phyloP scores from a whole-genome alignment of 805 yeast genomes.

The Saturnispora hagleri region DNA sequence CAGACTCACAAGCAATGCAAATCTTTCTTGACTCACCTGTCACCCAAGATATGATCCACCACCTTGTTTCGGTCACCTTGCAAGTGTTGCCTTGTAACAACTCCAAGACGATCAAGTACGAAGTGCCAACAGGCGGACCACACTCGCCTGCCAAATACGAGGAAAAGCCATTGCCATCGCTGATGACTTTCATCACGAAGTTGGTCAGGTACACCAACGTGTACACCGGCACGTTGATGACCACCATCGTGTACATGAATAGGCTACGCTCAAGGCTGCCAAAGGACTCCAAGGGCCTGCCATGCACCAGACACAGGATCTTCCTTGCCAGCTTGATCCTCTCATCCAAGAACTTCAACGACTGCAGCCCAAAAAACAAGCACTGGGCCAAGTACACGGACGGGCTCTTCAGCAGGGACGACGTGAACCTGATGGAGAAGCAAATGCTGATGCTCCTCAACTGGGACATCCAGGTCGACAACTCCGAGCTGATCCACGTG shows the following conservation, averaged over 20 bases:
- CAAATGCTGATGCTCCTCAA: constrained; percentile 58
- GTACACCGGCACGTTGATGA: constrained; percentile 70
- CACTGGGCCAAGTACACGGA: constrained; percentile 79
- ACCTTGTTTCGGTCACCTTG: constrained; percentile 54
- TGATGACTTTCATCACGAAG: constrained; percentile 64
- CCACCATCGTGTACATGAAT: constrained; percentile 61
- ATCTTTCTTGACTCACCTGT: constrained; percentile 57
- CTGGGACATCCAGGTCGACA: constrained; percentile 54
- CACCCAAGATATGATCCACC: constrained; percentile 66
- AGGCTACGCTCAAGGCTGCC: constrained; percentile 55
- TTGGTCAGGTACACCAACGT: constrained; percentile 69
- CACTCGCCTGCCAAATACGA: constrained; percentile 25
- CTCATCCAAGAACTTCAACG: constrained; percentile 68
- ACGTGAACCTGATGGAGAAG: constrained; percentile 73
- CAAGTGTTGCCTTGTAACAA: constrained; percentile 58
- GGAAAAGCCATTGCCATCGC: constrained; percentile 48
- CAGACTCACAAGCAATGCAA: constrained; percentile 47
- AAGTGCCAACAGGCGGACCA: constrained; percentile 23
- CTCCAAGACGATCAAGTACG: constrained; percentile 28
- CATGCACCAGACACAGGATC: constrained; percentile 73
- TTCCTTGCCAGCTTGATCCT: constrained; percentile 66
- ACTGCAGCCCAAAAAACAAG: constrained; percentile 64
- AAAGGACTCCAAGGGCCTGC: constrained; percentile 62
- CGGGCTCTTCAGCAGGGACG: constrained; percentile 57
- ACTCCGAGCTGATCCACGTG: constrained; percentile 33